phyloP scores from a whole-genome alignment of 148 eudicot species.

The Vaccinium corymbosum region DNA sequence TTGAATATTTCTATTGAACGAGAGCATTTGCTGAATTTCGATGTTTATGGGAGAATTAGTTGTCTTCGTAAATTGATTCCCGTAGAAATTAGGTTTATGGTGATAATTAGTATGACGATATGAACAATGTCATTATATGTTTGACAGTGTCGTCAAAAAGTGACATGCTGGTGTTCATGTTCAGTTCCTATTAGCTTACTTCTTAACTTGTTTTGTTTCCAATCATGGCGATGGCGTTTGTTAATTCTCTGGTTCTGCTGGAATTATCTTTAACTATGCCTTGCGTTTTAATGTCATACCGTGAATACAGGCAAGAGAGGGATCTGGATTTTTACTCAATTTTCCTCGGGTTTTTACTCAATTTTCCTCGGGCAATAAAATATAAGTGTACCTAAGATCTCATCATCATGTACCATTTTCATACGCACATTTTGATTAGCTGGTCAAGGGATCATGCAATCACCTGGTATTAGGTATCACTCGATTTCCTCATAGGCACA shows the following conservation, averaged over 20 bases:
- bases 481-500: not conserved
- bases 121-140: not conserved
- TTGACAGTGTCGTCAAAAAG: not conserved
- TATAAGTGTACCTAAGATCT: not conserved
- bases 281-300: not conserved
- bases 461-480: not conserved
- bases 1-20: not conserved
- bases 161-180: not conserved
- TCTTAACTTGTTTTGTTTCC: not conserved
- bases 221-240: not conserved
- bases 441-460: not conserved
- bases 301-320: not conserved
- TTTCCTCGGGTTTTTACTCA: not conserved
- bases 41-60: not conserved
- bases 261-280: not conserved
- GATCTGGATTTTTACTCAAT: not conserved
- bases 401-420: not conserved
- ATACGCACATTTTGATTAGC: not conserved
- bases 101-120: not conserved
- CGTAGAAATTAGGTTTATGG: too few species aligned
- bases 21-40: not conserved
- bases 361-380: not conserved
- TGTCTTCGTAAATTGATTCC: not conserved
- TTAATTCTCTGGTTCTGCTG: not conserved
- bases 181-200: not conserved